Evolutionary conservation across 192 early-diverging fungal species (phyloP).

Genomic region (Chytriomyces sp.): DNA sequence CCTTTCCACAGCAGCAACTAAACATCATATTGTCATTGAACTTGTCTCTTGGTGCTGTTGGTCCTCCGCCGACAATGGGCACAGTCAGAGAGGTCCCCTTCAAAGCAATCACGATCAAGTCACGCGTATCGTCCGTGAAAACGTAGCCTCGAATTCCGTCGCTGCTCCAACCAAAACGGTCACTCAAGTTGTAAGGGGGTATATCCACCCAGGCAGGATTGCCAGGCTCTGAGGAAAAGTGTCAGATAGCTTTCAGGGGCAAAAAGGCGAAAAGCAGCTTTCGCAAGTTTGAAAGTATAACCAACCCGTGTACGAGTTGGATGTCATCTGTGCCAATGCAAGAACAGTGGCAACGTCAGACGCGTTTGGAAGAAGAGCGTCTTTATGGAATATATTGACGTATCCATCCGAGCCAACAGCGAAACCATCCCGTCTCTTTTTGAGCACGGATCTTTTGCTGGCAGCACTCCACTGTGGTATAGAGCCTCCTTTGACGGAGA

Average conservation of each 20-base stretch:
- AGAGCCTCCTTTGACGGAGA: too few species aligned
- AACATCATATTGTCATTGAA: slow-evolving; percentile 88
- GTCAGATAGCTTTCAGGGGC: neutral
- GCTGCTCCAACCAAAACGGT: slow-evolving; percentile 47
- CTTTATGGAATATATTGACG: slow-evolving; percentile 25
- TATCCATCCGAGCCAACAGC: neutral
- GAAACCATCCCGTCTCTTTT: too few species aligned
- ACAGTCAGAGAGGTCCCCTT: slow-evolving; percentile 71
- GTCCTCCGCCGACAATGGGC: slow-evolving; percentile 47
- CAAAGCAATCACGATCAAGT: slow-evolving; percentile 77
- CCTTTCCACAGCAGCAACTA: slow-evolving; percentile 94
- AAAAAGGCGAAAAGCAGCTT: neutral
- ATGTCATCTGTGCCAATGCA: slow-evolving; percentile 78
- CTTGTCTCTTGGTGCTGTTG: slow-evolving; percentile 49
- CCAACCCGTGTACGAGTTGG: slow-evolving; percentile 73
- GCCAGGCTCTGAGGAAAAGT: slow-evolving; percentile 18
- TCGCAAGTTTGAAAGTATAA: neutral
- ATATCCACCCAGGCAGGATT: slow-evolving; percentile 37
- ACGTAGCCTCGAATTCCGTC: slow-evolving; percentile 79
- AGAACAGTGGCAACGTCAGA: slow-evolving; percentile 74
- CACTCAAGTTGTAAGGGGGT: slow-evolving; percentile 44
- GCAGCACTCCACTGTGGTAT: too few species aligned
- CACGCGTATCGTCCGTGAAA: slow-evolving; percentile 71
- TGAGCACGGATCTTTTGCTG: too few species aligned
- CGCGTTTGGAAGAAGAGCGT: slow-evolving; percentile 67